A percentile compares a stretch with the other conserved stretches of the same genome.
phyloP scores from a whole-genome alignment of 257 asterid species.

The Anisodus acutangulus region DNA sequence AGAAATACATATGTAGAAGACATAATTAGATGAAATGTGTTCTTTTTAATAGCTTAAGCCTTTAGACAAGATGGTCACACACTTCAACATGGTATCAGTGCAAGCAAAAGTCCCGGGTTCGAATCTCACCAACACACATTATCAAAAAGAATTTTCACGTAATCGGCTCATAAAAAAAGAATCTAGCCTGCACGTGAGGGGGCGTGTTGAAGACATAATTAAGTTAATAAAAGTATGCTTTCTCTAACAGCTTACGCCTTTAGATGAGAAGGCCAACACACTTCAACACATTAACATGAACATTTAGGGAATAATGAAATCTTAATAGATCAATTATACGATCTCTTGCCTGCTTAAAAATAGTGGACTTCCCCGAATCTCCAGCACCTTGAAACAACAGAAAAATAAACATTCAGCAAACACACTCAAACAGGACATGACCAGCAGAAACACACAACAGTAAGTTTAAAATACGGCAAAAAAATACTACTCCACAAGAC shows the following conservation, averaged over 20 bases:
- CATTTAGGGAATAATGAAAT: constrained; percentile 22
- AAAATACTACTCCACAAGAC: not conserved
- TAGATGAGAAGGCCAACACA: not conserved
- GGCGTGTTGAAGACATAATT: not conserved
- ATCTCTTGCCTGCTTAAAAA: constrained; percentile 94
- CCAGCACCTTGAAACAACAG: constrained; percentile 72
- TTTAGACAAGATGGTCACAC: constrained; percentile 1
- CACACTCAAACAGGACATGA: not conserved
- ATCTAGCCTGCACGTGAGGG: not conserved
- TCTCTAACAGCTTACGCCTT: not conserved
- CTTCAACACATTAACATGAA: not conserved
- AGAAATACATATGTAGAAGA: constrained; percentile 13
- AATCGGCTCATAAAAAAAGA: not conserved
- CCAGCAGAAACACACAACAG: not conserved
- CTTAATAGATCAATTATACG: constrained; percentile 13
- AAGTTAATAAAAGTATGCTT: not conserved
- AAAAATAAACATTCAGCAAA: constrained; percentile 23
- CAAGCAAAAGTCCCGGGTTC: not conserved
- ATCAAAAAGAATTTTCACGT: not conserved
- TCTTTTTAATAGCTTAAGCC: not conserved
- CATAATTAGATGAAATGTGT: not conserved
- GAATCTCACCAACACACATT: not conserved
- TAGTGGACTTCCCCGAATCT: constrained; percentile 99
- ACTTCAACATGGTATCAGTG: not conserved
- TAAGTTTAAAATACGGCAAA: not conserved